Conservation (phyloP, 75 land plant species). For the Cupressus sempervirens region DNA sequence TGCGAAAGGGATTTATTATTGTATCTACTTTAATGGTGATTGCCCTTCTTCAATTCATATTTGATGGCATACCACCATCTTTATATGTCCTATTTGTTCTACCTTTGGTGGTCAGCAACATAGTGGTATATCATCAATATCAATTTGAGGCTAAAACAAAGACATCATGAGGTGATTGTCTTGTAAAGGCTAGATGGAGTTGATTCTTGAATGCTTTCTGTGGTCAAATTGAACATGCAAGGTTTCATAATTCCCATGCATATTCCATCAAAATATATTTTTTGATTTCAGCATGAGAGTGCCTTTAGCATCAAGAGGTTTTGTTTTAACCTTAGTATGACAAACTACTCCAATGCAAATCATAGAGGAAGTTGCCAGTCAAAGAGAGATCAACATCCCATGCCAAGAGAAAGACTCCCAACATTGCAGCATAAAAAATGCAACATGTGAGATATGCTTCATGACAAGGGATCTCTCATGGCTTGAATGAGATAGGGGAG, state of each 20-base stretch:
- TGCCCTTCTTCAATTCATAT: slow-evolving; percentile 74
- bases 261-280: neutral
- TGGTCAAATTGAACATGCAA: neutral
- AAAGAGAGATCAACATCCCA: too few species aligned
- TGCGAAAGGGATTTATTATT: slow-evolving; percentile 97
- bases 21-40: slow-evolving; percentile 93
- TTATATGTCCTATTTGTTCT: slow-evolving; percentile 71
- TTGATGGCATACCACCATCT: slow-evolving; percentile 92
- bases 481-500: too few species aligned
- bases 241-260: neutral
- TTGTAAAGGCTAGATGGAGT: neutral
- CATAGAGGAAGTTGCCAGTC: too few species aligned
- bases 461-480: too few species aligned
- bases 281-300: neutral
- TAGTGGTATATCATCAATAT: slow-evolving; percentile 78
- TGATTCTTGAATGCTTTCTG: neutral
- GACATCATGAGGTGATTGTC: slow-evolving; percentile 8
- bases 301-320: too few species aligned
- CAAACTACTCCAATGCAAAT: too few species aligned
- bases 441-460: too few species aligned
- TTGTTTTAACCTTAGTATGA: too few species aligned
- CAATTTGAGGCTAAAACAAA: slow-evolving; percentile 65
- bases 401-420: too few species aligned
- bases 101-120: slow-evolving; percentile 83
- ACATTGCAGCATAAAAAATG: too few species aligned